A percentile compares a stretch with the other conserved stretches of the same genome.
phyloP scores from a whole-genome alignment of 441 rosid species.

The Gossypium lobatum region DNA sequence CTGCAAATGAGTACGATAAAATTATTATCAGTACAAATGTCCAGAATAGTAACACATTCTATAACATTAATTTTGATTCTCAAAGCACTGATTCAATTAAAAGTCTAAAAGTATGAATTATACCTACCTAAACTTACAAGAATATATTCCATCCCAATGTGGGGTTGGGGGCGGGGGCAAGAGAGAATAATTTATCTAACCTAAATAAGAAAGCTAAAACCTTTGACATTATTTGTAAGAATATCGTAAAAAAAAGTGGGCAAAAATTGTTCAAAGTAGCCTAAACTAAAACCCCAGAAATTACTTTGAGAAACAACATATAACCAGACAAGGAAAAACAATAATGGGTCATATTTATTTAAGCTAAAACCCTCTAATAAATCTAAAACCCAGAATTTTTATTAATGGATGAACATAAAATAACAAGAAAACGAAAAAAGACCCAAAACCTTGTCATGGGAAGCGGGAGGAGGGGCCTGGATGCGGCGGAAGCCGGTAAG shows the following conservation, averaged over 20 bases:
- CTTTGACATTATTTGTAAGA: not conserved
- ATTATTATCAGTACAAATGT: not conserved
- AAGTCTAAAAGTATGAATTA: not conserved
- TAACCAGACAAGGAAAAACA: not conserved
- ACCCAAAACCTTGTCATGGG: conserved; percentile 56
- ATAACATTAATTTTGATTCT: not conserved
- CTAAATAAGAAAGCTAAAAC: not conserved
- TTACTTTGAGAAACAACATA: not conserved
- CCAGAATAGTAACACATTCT: not conserved
- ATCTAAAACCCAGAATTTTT: not conserved
- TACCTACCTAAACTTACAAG: conserved; percentile 1
- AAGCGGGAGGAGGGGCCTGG: conserved; percentile 43
- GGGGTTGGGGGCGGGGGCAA: not conserved
- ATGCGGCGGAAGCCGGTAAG: conserved; percentile 60
- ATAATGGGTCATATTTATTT: not conserved
- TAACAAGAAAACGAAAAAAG: not conserved
- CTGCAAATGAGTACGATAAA: conserved; percentile 30
- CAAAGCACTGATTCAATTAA: not conserved
- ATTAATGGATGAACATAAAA: not conserved
- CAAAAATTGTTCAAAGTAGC: not conserved
- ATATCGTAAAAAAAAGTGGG: not conserved
- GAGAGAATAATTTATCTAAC: not conserved
- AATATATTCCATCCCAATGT: not conserved
- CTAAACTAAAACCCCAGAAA: not conserved
- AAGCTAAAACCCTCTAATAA: not conserved